A percentile compares a stretch with the other conserved stretches of the same genome.
Conservation (phyloP, 352 stramenopile species). For the Aphanomyces astaci region DNA sequence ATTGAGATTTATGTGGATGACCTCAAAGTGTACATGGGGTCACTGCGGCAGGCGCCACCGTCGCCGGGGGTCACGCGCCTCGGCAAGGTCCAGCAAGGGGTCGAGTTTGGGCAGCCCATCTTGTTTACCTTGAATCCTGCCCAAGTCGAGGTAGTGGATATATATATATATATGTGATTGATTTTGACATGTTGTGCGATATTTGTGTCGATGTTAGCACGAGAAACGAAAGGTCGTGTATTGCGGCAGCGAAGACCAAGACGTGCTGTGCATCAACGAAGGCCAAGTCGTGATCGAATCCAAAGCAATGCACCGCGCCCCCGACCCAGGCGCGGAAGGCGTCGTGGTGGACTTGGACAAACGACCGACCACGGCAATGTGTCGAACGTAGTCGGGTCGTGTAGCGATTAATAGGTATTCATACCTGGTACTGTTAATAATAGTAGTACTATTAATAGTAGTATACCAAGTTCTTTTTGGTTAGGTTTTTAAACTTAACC, state of each 20-base stretch:
- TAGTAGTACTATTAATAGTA: too few relatives aligned
- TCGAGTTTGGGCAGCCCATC: conserved; percentile 71
- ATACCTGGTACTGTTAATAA: too few relatives aligned
- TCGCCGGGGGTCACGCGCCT: conserved; percentile 26
- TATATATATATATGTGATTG: conserved; percentile 7
- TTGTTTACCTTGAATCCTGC: conserved; percentile 65
- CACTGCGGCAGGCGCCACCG: conserved; percentile 41
- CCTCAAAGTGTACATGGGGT: conserved; percentile 65
- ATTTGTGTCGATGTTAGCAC: background rate
- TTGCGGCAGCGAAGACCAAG: conserved; percentile 70
- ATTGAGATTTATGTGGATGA: conserved; percentile 84
- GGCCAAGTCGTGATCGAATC: conserved; percentile 79
- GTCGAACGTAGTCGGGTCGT: conserved; percentile 27
- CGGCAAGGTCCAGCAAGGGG: conserved; percentile 36
- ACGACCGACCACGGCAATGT: conserved; percentile 59
- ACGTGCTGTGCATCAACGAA: conserved; percentile 87
- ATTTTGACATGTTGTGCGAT: background rate
- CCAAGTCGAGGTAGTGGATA: conserved; percentile 37
- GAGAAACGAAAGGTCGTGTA: conserved; percentile 64
- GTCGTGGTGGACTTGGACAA: conserved; percentile 60
- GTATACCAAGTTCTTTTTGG: too few relatives aligned
- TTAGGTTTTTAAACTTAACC: too few relatives aligned
- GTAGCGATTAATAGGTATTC: too few relatives aligned
- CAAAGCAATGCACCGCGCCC: conserved; percentile 68
- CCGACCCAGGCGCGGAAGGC: conserved; percentile 62